phyloP scores from a whole-genome alignment of 73 alveolate species.

The Blepharisma stoltei region DNA sequence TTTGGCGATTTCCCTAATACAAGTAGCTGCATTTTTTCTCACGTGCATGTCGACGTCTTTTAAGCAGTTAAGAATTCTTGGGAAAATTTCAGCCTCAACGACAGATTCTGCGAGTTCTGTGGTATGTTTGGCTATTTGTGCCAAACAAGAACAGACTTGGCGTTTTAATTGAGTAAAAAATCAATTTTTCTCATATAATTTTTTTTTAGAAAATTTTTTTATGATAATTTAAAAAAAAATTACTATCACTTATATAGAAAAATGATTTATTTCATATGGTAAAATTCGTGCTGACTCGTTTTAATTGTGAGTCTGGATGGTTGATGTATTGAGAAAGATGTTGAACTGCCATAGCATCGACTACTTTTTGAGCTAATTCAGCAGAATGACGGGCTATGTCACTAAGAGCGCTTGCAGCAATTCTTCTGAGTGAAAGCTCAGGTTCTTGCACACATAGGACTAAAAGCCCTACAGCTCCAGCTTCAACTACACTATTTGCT shows the following conservation, averaged over 20 bases:
- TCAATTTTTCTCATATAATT: too few species aligned
- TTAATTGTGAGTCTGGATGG: constrained; percentile 60
- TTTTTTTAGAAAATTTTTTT: too few species aligned
- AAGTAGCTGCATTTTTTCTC: constrained; percentile 98
- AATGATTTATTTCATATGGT: too few species aligned
- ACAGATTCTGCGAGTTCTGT: constrained; percentile 98
- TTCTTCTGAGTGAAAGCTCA: constrained; percentile 97
- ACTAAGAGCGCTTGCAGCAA: constrained; percentile 97
- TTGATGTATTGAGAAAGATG: constrained; percentile 42
- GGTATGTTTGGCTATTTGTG: constrained; percentile 99
- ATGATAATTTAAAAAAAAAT: too few species aligned
- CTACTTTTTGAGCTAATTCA: constrained; percentile 93
- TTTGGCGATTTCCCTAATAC: constrained; percentile 98
- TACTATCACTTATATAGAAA: too few species aligned
- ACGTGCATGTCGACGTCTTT: constrained; percentile 88
- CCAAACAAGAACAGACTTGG: constrained; percentile 96
- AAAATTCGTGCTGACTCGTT: too few species aligned
- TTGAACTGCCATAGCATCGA: constrained; percentile 63
- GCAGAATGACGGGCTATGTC: constrained; percentile 99
- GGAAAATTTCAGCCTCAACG: constrained; percentile 97
- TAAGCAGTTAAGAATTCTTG: constrained; percentile 96
- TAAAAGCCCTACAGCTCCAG: constrained; percentile 98
- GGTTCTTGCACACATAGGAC: constrained; percentile 98
- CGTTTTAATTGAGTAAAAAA: constrained; percentile 71
- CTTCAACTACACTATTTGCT: constrained; percentile 96